Evolutionary conservation across 441 rosid genomes (phyloP), one percentile per base, ranked within the genome.

Genomic region (Melastoma candidum): DNA sequence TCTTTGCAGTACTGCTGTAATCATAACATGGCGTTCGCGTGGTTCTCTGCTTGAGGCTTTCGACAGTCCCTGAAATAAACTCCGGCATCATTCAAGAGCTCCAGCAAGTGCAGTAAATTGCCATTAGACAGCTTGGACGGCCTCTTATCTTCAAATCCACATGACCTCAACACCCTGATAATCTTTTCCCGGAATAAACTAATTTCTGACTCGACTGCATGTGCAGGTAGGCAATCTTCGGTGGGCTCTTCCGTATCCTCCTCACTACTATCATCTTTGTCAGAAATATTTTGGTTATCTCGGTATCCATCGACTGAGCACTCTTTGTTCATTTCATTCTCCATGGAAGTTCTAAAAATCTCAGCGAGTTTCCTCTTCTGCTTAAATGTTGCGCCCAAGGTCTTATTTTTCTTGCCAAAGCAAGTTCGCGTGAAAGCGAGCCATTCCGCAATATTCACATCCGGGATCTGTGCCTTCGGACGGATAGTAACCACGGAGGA

Each of bases 351-450:
- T 61, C 57, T 60, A 53, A 73, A 59, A 43, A 88, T 69, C 74
- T 84, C 90, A 29, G 66, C 45, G 49, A 88, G 71, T 76, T 84
- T 88, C 77, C 77, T 84, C 90, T 87, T 88, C 81, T 88, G 89
- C 79, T 82, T 88, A 66, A 88, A 88, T 12, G 77, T 81, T 0
- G 97, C 95, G 41, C 97, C 95, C 43, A 85, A 63, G 0, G 92
- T 88, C 78, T 78, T 92, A 45, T 88, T 88, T 74, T 92, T 92
- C 55, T 82, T 88, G 63, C 78, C 57, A 47, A 84, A 88, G 68
- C 97, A 88, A 0, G 86, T 68, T 57, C 74, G 79, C 2, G 95
- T 85, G 71, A 81, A 85, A 17, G 80, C 83, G 52, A 63, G 32
- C 89, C 85, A 82, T 49, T 85, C 87, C 0, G 67, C 73, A 2